Evolutionary conservation across 1,284 basidiomycete species (phyloP).

Genomic region (Papiliotrema laurentii): DNA sequence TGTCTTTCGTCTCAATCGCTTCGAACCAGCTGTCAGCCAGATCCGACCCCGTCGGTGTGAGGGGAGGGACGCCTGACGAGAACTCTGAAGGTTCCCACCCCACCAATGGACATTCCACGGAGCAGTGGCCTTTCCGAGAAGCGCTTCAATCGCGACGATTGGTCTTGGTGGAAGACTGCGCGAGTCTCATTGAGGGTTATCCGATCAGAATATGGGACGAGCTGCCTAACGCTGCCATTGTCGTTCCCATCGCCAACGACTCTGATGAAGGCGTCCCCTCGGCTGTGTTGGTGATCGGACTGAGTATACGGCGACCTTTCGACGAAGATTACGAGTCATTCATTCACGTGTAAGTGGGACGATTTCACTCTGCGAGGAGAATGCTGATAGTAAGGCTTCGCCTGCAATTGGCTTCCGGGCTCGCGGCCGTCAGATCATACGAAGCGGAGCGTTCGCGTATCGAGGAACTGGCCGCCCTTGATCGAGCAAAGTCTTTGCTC

Average conservation of each 20-base stretch:
- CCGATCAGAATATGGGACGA: constrained; percentile 44
- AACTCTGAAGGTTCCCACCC: constrained; percentile 8
- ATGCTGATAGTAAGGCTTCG: constrained; percentile 18
- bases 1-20: constrained; percentile 27
- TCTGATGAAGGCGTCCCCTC: constrained; percentile 35
- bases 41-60: neutral
- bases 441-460: constrained; percentile 44
- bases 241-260: constrained; percentile 45
- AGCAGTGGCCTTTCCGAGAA: constrained; percentile 39
- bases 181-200: constrained; percentile 32
- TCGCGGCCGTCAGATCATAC: constrained; percentile 41
- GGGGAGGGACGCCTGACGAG: neutral
- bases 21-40: constrained; percentile 8
- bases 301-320: constrained; percentile 42
- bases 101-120: constrained; percentile 1
- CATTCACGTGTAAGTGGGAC: constrained; percentile 25
- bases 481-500: constrained; percentile 40
- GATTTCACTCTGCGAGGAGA: neutral
- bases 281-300: constrained; percentile 45
- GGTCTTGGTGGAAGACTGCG: constrained; percentile 43
- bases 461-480: constrained; percentile 48
- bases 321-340: constrained; percentile 45
- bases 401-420: constrained; percentile 36
- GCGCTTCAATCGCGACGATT: constrained; percentile 28
- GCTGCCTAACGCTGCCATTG: constrained; percentile 42